These are phyloP conservation scores for Candida nonsorbophila DNA, from an alignment of 805 yeast species.

Conservation along the genomic window DNA sequence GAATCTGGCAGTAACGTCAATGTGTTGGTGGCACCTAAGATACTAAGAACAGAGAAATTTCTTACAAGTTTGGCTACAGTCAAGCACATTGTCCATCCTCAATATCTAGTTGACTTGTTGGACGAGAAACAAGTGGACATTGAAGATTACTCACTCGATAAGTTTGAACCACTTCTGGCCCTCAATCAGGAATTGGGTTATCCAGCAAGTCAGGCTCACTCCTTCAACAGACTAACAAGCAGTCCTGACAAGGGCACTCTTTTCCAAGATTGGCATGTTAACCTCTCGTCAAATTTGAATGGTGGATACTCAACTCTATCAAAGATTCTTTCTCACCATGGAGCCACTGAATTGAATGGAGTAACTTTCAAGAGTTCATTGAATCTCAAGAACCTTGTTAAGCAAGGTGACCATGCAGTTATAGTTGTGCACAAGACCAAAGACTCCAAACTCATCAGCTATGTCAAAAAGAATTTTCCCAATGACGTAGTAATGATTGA, in stretches of 20 bases:
- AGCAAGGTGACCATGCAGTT: conserved; percentile 6
- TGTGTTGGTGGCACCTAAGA: conserved; percentile 69
- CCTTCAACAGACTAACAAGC: conserved; percentile 9
- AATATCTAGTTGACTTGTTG: conserved; percentile 44
- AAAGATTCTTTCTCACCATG: conserved; percentile 58
- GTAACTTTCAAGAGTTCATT: conserved; percentile 10
- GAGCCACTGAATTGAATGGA: conserved; percentile 23
- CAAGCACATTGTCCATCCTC: conserved; percentile 49
- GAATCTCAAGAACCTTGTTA: conserved; percentile 2
- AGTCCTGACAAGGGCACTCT: conserved; percentile 25
- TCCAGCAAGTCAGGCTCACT: too few relatives aligned
- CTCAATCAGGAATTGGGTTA: conserved; percentile 25
- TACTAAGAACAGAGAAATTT: conserved; percentile 85
- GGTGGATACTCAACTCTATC: conserved; percentile 57
- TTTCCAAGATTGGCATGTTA: conserved; percentile 46
- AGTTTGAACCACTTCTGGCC: conserved; percentile 21
- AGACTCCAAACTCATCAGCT: conserved; percentile 26
- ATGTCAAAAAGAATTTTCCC: conserved; percentile 12
- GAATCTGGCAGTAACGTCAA: conserved; percentile 34
- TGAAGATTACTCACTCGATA: conserved; percentile 30
- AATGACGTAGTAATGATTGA: conserved; percentile 32
- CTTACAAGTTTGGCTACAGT: conserved; percentile 61
- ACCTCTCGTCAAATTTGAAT: conserved; percentile 51
- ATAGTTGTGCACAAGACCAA: conserved; percentile 28
- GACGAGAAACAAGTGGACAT: conserved; percentile 16